Percentiles rank a stretch among this genome's conserved stretches.
Conservation (phyloP, 768 basidiomycete species). For the Tulasnella sp. region DNA sequence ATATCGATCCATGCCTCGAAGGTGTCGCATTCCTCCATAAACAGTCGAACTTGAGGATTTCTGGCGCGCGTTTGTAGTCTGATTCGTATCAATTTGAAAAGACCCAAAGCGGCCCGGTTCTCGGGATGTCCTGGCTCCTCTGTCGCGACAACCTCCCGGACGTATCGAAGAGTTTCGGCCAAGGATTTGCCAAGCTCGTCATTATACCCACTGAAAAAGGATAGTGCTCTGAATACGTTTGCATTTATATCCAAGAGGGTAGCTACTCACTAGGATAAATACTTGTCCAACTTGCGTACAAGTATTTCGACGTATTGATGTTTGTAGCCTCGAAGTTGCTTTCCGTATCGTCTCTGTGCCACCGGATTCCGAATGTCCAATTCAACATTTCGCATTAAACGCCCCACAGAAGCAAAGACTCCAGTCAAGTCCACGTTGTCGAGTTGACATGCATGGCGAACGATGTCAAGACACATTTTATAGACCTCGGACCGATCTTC, state of each 20-base stretch:
- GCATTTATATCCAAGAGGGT: neutral
- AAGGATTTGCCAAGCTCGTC: neutral
- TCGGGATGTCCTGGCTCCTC: neutral
- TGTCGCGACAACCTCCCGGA: neutral
- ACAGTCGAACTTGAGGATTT: neutral
- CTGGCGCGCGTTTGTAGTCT: neutral
- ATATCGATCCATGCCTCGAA: neutral
- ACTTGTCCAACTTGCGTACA: neutral
- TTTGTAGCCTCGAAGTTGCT: neutral
- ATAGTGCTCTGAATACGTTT: too few species aligned
- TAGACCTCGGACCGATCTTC: too few species aligned
- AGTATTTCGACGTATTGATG: neutral
- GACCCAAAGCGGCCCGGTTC: neutral
- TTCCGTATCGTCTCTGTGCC: neutral
- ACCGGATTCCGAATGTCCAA: neutral
- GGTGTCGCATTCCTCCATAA: neutral
- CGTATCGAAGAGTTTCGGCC: neutral
- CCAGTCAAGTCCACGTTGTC: neutral
- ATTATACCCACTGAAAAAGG: too few species aligned
- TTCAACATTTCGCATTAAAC: neutral
- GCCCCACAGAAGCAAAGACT: neutral
- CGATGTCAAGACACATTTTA: too few species aligned
- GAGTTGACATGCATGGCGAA: neutral
- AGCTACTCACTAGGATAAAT: neutral
- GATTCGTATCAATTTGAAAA: neutral